Percentiles rank a stretch among this genome's conserved stretches.
These are phyloP conservation scores for Colletotrichum eleusines DNA, from an alignment of 2,329 filamentous ascomycete genomes.

Conservation along the genomic window DNA sequence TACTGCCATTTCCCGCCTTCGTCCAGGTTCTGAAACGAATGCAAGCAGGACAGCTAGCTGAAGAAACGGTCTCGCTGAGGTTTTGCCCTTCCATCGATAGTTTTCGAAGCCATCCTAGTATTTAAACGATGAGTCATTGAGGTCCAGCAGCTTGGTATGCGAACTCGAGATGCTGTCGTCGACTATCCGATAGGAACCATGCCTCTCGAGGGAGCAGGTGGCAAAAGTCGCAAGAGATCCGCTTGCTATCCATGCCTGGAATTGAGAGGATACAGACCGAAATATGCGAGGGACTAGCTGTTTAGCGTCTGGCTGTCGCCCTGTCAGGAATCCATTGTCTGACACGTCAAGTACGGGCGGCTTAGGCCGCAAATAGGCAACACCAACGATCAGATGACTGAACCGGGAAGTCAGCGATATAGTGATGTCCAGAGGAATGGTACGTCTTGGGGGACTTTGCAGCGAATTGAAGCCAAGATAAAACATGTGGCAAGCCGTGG, in stretches of 20 bases:
- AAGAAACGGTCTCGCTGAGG: background rate
- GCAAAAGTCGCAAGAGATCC: background rate
- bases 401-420: slow-evolving; percentile 21
- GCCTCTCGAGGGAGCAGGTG: background rate
- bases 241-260: background rate
- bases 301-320: slow-evolving; percentile 4
- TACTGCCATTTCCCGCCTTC: slow-evolving; percentile 12
- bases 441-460: background rate
- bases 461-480: slow-evolving; percentile 19
- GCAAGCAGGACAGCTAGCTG: background rate
- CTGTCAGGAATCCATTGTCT: slow-evolving; percentile 6
- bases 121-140: background rate
- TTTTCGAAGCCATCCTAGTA: background rate
- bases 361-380: background rate
- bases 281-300: slow-evolving; percentile 17
- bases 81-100: background rate
- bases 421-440: slow-evolving; percentile 18
- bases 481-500: slow-evolving; percentile 36
- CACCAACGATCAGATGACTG: slow-evolving; percentile 1
- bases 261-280: background rate
- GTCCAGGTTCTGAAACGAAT: background rate
- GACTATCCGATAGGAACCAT: background rate
- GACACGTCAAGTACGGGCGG: background rate
- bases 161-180: background rate
- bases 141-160: background rate